Evolutionary conservation across 257 asterid species (phyloP).

Genomic region (Forsythia suspensa): DNA sequence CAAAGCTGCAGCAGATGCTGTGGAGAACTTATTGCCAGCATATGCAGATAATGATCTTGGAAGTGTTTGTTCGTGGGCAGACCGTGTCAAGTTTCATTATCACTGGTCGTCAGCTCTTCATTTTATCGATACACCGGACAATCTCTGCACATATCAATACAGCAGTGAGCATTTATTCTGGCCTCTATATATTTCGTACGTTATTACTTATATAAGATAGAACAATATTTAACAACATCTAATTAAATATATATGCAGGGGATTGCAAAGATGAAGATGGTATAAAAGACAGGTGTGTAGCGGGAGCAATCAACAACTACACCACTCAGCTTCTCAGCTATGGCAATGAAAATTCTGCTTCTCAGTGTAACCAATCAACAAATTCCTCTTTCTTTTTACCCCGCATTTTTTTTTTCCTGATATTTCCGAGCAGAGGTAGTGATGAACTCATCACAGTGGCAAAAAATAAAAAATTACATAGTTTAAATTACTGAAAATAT

Average conservation of each 20-base stretch:
- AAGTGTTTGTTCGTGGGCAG: constrained; percentile 86
- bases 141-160: constrained; percentile 70
- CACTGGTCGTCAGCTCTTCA: constrained; percentile 91
- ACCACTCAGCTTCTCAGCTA: constrained; percentile 70
- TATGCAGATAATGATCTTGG: constrained; percentile 60
- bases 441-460: background rate
- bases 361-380: constrained; percentile 43
- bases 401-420: background rate
- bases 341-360: constrained; percentile 26
- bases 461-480: no score
- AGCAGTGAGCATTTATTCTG: constrained; percentile 42
- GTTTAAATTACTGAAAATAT: no score
- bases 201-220: background rate
- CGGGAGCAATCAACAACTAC: constrained; percentile 91
- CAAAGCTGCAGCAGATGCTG: constrained; percentile 67
- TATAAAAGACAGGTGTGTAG: constrained; percentile 66
- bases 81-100: constrained; percentile 59
- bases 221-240: background rate
- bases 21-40: constrained; percentile 58
- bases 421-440: background rate
- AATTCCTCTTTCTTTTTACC: background rate
- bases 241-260: constrained; percentile 38
- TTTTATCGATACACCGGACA: constrained; percentile 72
- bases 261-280: constrained; percentile 90
- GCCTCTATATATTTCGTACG: background rate